These are phyloP conservation scores for Paraphoma sp. DNA, from an alignment of 2,329 filamentous ascomycete species.

Conservation along the genomic window DNA sequence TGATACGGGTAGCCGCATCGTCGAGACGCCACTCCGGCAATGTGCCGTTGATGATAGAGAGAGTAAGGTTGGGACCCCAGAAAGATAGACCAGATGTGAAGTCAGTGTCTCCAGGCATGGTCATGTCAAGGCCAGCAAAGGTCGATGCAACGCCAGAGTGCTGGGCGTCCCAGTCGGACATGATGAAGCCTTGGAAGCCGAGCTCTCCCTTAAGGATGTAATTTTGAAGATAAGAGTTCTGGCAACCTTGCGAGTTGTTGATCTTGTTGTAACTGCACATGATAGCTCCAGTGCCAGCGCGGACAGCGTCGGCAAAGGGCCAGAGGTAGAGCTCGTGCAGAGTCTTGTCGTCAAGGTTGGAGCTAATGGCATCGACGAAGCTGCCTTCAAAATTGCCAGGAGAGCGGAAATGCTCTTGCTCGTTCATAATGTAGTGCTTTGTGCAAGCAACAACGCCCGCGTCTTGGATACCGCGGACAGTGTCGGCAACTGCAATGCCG, in stretches of 20 bases:
- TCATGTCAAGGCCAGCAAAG: constrained; percentile 80
- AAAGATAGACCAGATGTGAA: constrained; percentile 77
- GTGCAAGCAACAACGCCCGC: constrained; percentile 79
- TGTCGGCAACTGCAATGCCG: constrained; percentile 74
- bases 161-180: constrained; percentile 77
- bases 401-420: constrained; percentile 74
- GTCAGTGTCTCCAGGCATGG: constrained; percentile 78
- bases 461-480: constrained; percentile 80
- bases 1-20: constrained; percentile 87
- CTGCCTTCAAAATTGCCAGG: constrained; percentile 64
- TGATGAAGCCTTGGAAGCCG: constrained; percentile 70
- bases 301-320: constrained; percentile 61
- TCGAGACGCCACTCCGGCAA: constrained; percentile 86
- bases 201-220: constrained; percentile 79
- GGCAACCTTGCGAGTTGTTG: constrained; percentile 82
- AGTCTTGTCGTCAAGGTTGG: constrained; percentile 69
- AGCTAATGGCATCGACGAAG: constrained; percentile 66
- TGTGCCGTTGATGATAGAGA: constrained; percentile 88
- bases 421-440: constrained; percentile 65
- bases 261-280: constrained; percentile 75
- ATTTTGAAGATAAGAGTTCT: constrained; percentile 79
- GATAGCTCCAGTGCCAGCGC: constrained; percentile 57
- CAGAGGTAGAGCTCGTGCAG: constrained; percentile 70
- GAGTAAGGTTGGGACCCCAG: constrained; percentile 87
- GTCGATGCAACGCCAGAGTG: constrained; percentile 72